A percentile compares a stretch with the other conserved stretches of the same genome.
Evolutionary conservation across 495 filamentous ascomycete species (phyloP).

Genomic region (Hypoxylon fuscum): DNA sequence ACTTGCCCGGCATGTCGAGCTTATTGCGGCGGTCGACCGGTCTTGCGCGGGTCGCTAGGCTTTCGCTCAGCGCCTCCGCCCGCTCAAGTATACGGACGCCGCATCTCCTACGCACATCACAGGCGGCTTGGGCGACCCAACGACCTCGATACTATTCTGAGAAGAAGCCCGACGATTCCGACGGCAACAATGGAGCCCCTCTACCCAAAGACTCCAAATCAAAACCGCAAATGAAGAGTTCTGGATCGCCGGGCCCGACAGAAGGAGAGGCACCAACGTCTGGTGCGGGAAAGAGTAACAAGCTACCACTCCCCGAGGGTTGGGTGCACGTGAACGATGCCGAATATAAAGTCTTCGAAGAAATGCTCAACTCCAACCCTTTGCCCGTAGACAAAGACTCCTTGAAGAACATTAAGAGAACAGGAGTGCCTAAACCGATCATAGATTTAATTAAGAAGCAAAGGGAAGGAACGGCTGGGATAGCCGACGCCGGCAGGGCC

Average conservation of each 20-base stretch:
- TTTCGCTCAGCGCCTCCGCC: conserved; percentile 56
- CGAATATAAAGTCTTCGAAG: conserved; percentile 31
- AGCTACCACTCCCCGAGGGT: conserved; percentile 40
- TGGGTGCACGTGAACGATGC: conserved; percentile 49
- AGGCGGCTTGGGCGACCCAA: conserved; percentile 57
- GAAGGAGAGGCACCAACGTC: conserved; percentile 22
- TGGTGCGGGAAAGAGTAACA: neutral
- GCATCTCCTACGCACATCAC: conserved; percentile 49
- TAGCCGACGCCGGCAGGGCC: conserved; percentile 65
- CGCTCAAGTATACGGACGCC: conserved; percentile 52
- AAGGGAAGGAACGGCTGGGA: conserved; percentile 66
- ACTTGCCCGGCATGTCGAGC: conserved; percentile 67
- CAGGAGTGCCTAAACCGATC: conserved; percentile 44
- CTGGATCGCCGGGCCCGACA: conserved; percentile 38
- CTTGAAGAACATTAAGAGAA: conserved; percentile 23
- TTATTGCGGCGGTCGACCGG: conserved; percentile 71
- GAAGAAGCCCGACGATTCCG: conserved; percentile 48
- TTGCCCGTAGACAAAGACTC: conserved; percentile 5
- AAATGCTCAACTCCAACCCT: neutral
- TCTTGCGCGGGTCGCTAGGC: conserved; percentile 68
- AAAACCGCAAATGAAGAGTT: conserved; percentile 34
- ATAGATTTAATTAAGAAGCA: conserved; percentile 59
- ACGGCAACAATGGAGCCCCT: neutral
- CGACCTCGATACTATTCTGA: conserved; percentile 66
- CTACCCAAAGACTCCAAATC: conserved; percentile 13